Percentiles rank a stretch among this genome's conserved stretches.
Evolutionary conservation across 169 alveolate species (phyloP).

Genomic region (Plasmodium ovale): DNA sequence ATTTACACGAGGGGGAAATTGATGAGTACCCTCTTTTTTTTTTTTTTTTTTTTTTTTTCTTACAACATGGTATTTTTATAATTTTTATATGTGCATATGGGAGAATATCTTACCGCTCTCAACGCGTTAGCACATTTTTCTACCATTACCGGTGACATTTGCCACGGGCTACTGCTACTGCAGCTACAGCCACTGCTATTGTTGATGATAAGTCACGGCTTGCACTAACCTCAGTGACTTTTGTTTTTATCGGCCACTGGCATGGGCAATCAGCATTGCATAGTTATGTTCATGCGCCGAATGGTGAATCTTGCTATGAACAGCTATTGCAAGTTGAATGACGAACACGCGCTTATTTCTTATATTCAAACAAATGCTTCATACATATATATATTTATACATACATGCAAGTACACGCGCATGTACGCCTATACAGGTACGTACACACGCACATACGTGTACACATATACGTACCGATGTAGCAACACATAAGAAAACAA

Average conservation of each 20-base stretch:
- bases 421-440: not conserved
- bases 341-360: not conserved
- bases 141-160: not conserved
- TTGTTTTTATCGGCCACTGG: too few relatives aligned
- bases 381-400: not conserved
- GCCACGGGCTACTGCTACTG: not conserved
- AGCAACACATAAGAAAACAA: too few relatives aligned
- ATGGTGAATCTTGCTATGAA: not conserved
- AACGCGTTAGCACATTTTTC: not conserved
- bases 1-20: not conserved
- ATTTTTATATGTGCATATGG: not conserved
- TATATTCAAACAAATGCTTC: not conserved
- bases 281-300: not conserved
- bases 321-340: not conserved
- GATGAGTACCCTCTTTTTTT: slow-evolving; percentile 7
- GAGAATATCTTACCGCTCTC: not conserved
- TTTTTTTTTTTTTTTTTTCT: not conserved
- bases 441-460: not conserved
- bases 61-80: not conserved
- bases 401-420: not conserved
- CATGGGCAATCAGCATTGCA: not conserved
- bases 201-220: not conserved
- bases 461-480: not conserved
- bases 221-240: too few relatives aligned
- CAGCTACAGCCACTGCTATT: not conserved